Base-by-base conservation (phyloP, 176 grass and related monocot genomes). In the Phragmites australis region DNA sequence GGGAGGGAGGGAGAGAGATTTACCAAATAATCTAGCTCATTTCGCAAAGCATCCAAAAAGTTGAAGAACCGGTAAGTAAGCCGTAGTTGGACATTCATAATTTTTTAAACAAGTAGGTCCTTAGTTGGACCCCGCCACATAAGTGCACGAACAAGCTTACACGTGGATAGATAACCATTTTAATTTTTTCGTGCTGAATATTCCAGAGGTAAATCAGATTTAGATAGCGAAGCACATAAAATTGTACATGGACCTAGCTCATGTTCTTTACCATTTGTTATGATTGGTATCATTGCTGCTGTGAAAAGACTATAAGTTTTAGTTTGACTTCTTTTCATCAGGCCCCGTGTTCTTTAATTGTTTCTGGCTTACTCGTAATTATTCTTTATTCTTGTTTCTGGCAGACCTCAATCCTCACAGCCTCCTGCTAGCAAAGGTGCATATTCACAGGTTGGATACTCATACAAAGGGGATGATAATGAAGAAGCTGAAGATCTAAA, bases 381-480 rank as follows among this genome's bases (percentile, higher is more conserved):
- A 57, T 58, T 31, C 45, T 68, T 45, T 42, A 25, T 69, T 69
- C 39, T 75, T 85, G 40, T 85, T 64, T 85, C 39, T 6, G 6
- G 56, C 90, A 95, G 96, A 81, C 88, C 92, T 70, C 92, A 95
- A 70, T 77, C 87, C 51, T 55, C 81, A 69, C 96, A 99, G 55
- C 53, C 96, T 78, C 80, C 89, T 67, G 80, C 61, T 71, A 94
- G 77, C 83, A 99, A 99, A 82, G 96, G 96, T 75, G 82, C 90
- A 46, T 99, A 99, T 88, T 95, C 96, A 12, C 96, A 99, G 84
- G 96, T 99, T 60, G 92, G 92, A 54, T 99, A 91, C 79, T 99
- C 90, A 32, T 99, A 99, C 78, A 91, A 95, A 78, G 87, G 85
- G 21, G 90, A 91, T 40, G 81, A 50, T 68, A 87, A 82, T 83